Evolutionary conservation across 2,329 filamentous ascomycete genomes (phyloP), one percentile per base, ranked within the genome.

Genomic region (Hymenoscyphus repandus): DNA sequence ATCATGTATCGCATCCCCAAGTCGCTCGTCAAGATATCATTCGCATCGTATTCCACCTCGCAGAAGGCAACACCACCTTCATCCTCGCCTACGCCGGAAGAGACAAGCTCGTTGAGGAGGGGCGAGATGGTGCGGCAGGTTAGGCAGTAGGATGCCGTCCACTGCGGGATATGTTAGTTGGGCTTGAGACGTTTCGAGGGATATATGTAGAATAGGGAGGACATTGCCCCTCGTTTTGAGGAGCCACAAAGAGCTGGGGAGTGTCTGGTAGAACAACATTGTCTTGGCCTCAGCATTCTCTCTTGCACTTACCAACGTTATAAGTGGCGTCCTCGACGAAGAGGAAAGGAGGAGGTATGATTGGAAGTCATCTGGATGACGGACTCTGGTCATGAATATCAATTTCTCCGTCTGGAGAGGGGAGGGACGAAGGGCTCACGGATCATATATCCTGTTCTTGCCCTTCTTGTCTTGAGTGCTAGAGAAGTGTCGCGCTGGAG

Each of bases 111-210:
- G 11, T 62, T 63, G 5, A 83, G 46, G 10, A 80, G 64, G 3
- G 79, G 79, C 4, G 68, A 67, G 20, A 82, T 70, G 31, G 66
- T 63, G 41, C 70, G 71, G 64, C 80, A 83, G 13, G 77, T 76
- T 4, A 73, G 66, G 63, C 80, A 83, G 69, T 74, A 82, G 6
- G 76, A 77, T 0, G 79, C 72, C 0, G 78, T 80, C 80, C 79
- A 84, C 37, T 83, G 68, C 1, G 79, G 82, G 32, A 6, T 20
- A 18, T 3, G 32, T 49, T 49, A 46, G 44, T 31, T n/a, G 9
- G 17, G 15, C n/a, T 20, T 30, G 11, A 6, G 31, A 45, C 6
- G 10, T 15, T 9, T 5, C 6, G 27, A 17, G n/a, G 12, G 10
- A 30, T 33, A 13, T n/a, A 11, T 5, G 34, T 37, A 7, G 22